These are phyloP conservation scores for Boletus coccyginus DNA, from an alignment of 768 basidiomycete genomes.

Conservation along the genomic window DNA sequence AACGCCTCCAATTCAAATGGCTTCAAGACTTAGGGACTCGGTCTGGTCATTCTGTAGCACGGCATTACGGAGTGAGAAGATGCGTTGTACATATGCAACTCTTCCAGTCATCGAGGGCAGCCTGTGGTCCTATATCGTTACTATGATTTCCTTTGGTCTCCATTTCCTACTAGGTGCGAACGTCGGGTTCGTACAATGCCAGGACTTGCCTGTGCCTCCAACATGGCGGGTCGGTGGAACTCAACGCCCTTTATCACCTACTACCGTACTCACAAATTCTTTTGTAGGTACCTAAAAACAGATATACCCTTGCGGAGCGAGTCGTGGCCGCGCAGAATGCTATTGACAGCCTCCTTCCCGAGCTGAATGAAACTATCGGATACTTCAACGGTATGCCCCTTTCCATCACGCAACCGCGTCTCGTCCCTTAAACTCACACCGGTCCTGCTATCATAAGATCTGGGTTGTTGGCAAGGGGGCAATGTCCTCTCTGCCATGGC, in stretches of 20 bases:
- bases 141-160: not conserved
- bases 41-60: not conserved
- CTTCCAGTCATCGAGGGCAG: not conserved
- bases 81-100: not conserved
- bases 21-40: not conserved
- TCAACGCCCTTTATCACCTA: not conserved
- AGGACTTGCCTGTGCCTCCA: conserved; percentile 40
- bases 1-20: not conserved
- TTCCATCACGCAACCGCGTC: not conserved
- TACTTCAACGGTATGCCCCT: conserved; percentile 41
- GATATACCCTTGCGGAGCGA: conserved; percentile 36
- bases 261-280: not conserved
- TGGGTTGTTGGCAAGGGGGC: conserved; percentile 53
- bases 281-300: conserved; percentile 41
- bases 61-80: too few species aligned
- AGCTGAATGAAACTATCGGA: conserved; percentile 35
- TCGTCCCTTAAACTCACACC: not conserved
- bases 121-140: not conserved
- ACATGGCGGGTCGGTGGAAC: conserved; percentile 44
- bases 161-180: not conserved
- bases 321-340: conserved; percentile 42
- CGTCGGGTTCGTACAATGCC: conserved; percentile 24
- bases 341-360: conserved; percentile 40
- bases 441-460: conserved; percentile 29
- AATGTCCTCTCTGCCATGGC: conserved; percentile 53